Base-by-base conservation (phyloP, 768 basidiomycete species). In the Suillus fuscotomentosus region DNA sequence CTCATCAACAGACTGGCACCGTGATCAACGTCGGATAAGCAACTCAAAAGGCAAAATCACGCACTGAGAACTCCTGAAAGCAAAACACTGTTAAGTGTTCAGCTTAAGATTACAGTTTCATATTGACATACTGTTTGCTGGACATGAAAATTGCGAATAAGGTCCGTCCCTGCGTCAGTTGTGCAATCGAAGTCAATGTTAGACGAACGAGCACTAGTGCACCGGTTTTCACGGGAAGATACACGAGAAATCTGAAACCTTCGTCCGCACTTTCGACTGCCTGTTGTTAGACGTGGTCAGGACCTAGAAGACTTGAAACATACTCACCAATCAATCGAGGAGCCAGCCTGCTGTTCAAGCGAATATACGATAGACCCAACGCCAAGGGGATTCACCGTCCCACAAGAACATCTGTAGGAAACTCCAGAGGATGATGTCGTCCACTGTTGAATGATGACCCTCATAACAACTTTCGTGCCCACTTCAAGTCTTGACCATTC, bases 391-490 rank as follows among this genome's bases (percentile, higher is more conserved):
- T 73, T 73, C n/a, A 60, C 22, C 48, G 60, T 54, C 0, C 72
- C 71, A 2, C 72, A 73, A 48, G 65, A 2, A 6, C 34, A 11
- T 24, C 5, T 24, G 13, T 48, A 48, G 11, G 47, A 48, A 48
- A 24, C 13, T 48, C 13, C 10, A 22, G 13, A 48, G 22, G 13
- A 24, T n/a, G 43, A 68, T 24, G 47, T 1, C 3, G 2, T 13
- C 48, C 15, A 14, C 14, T 50, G 13, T 24, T 50, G 5, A 0
- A 50, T 50, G 14, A 50, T 8, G 6, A 8, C 6, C 0, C 73
- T 72, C 72, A 72, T 70, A n/a, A 74, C 62, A 20, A 72, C 2
- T 15, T 69, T 73, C 1, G 73, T 73, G 15, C 73, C 73, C 0
- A 66, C 63, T 24, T 71, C 73, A 15, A 73, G 65, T 1, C 50